Percentiles rank a stretch among this genome's conserved stretches.
phyloP scores from a whole-genome alignment of 2,329 filamentous ascomycete genomes.

The Penicillium brevicompactum region DNA sequence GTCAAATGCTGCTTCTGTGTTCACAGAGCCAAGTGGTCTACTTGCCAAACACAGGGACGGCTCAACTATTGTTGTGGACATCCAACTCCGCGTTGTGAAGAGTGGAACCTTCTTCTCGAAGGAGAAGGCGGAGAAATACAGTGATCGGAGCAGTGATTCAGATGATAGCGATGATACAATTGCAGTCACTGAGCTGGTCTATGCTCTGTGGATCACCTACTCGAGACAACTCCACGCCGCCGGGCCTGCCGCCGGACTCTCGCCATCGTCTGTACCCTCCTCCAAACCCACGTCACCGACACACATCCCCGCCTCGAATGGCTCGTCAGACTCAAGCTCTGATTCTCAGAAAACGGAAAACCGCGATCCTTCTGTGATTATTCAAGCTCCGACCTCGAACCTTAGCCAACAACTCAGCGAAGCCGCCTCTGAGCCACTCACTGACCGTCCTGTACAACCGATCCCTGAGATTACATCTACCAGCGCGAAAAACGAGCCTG shows the following conservation, averaged over 20 bases:
- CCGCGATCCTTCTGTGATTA: conserved; percentile 32
- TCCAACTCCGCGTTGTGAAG: conserved; percentile 95
- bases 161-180: conserved; percentile 43
- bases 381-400: conserved; percentile 47
- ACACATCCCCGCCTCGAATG: conserved; percentile 77
- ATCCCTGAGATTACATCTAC: conserved; percentile 30
- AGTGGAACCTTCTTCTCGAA: conserved; percentile 70
- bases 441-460: conserved; percentile 43
- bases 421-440: conserved; percentile 50
- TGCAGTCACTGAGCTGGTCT: conserved; percentile 77
- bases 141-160: conserved; percentile 62
- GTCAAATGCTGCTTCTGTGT: conserved; percentile 74
- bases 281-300: conserved; percentile 71
- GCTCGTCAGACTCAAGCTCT: conserved; percentile 53
- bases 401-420: conserved; percentile 55
- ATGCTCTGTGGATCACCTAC: conserved; percentile 96
- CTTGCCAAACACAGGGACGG: conserved; percentile 87
- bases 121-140: conserved; percentile 64
- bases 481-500: conserved; percentile 34
- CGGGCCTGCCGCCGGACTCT: conserved; percentile 62
- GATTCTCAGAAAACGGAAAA: conserved; percentile 20
- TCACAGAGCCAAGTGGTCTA: conserved; percentile 81
- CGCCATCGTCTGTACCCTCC: conserved; percentile 56
- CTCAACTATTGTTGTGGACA: conserved; percentile 86
- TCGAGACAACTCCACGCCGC: conserved; percentile 86